Conservation (phyloP, 2,329 filamentous ascomycete genomes). For the Cytospora paraplurivora region DNA sequence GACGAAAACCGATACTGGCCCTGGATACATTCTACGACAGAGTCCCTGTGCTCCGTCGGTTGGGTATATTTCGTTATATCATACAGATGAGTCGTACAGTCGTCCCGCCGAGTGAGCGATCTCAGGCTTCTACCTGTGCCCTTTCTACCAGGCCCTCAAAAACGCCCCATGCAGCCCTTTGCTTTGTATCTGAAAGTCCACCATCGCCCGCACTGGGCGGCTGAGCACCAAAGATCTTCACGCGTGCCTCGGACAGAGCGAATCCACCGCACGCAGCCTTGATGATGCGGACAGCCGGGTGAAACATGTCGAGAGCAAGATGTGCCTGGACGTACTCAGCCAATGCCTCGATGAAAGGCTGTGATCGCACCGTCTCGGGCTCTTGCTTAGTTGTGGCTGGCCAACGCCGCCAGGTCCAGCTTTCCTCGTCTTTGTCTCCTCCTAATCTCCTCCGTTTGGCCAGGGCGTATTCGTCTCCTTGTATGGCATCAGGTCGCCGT, state of each 20-base stretch:
- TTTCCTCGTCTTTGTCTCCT: slow-evolving; percentile 52
- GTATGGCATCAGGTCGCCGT: slow-evolving; percentile 10
- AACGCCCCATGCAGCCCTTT: slow-evolving; percentile 22
- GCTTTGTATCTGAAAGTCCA: slow-evolving; percentile 14
- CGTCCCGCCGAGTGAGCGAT: neutral
- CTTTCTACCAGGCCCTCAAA: slow-evolving; percentile 22
- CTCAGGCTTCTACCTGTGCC: slow-evolving; percentile 3
- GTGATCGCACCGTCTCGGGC: slow-evolving; percentile 20
- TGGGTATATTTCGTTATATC: slow-evolving; percentile 1
- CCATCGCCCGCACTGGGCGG: neutral
- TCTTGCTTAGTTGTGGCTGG: neutral
- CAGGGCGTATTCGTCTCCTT: slow-evolving; percentile 31
- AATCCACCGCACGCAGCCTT: slow-evolving; percentile 61
- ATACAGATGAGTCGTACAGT: neutral
- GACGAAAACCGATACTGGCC: neutral
- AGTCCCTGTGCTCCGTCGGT: neutral
- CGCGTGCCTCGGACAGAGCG: slow-evolving; percentile 52
- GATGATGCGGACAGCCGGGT: slow-evolving; percentile 54
- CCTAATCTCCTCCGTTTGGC: slow-evolving; percentile 49
- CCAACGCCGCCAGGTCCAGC: slow-evolving; percentile 51
- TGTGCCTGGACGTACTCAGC: slow-evolving; percentile 54
- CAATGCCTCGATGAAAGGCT: slow-evolving; percentile 56
- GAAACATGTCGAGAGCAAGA: slow-evolving; percentile 56
- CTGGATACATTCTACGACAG: neutral
- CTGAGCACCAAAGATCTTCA: slow-evolving; percentile 49